Evolutionary conservation across 805 yeast species (phyloP), one percentile per base, ranked within the genome.

Genomic region (Kuraishia ogatae): DNA sequence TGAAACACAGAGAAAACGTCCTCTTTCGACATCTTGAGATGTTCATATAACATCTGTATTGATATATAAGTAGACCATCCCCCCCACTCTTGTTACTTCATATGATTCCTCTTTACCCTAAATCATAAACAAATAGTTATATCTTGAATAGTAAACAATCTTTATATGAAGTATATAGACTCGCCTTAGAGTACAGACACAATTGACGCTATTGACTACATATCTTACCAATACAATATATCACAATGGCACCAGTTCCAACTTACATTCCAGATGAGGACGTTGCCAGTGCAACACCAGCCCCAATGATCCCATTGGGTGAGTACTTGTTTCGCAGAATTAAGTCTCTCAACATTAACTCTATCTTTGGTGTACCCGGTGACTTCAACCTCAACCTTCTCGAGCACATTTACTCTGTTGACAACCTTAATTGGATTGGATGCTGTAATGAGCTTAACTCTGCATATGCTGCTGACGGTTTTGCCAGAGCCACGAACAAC

Each of bases 301-400:
- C 43, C 35, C 11, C 56, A 59, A 50, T 61, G 2, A 58, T 70
- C 13, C 68, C 82, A 0, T 62, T 74, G 52, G 76, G 77, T 1
- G 82, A 79, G 58, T 79, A 77, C 59, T 68, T 79, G 20, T 79
- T 74, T 57, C 64, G 69, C 21, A 62, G 83, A 55, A 68, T 79
- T 24, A 56, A 62, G 23, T 81, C 78, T 59, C 68, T 76, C 24
- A 77, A 73, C 54, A 71, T 77, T 24, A 65, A 66, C 60, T 67
- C 80, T 7, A 66, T 81, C 48, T 80, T 80, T 62, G 85, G 85
- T 21, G 81, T 81, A 35, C 84, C 86, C 0, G 85, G 87, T 11
- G 86, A 82, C 64, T 82, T 79, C 69, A 82, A 81, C 60, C 72
- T 83, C 55, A 70, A 70, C 23, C 66, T 78, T 26, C 64, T 78